phyloP scores from a whole-genome alignment of 2,329 filamentous ascomycete species.

The Hypoxylon sp. region DNA sequence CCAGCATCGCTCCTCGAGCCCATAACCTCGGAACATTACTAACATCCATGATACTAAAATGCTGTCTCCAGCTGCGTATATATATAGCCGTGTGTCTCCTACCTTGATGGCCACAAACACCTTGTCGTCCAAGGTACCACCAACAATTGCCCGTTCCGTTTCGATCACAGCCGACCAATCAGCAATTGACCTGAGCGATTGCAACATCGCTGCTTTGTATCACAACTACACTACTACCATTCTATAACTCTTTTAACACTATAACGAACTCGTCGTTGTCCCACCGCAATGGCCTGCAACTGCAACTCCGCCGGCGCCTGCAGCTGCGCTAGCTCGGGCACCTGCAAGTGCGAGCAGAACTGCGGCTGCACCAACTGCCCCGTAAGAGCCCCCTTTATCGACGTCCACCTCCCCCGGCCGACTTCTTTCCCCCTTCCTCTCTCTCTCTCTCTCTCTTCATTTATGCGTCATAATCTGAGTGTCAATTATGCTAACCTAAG shows the following conservation, averaged over 20 bases:
- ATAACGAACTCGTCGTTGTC: neutral
- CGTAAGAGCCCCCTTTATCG: conserved; percentile 42
- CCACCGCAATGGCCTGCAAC: conserved; percentile 46
- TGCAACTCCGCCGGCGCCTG: conserved; percentile 47
- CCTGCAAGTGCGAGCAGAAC: conserved; percentile 48
- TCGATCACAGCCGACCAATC: conserved; percentile 40
- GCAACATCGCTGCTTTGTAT: conserved; percentile 32
- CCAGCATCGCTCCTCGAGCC: no score
- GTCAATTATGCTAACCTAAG: conserved; percentile 17
- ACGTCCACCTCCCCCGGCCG: no score
- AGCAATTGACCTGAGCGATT: conserved; percentile 28
- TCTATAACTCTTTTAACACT: no score
- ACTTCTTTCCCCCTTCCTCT: neutral
- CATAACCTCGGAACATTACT: no score
- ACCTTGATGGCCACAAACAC: conserved; percentile 39
- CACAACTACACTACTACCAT: no score
- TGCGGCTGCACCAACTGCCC: conserved; percentile 50
- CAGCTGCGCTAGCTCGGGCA: conserved; percentile 45
- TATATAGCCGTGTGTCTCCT: conserved; percentile 29
- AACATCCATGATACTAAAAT: neutral
- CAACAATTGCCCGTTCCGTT: conserved; percentile 34
- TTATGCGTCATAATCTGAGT: neutral
- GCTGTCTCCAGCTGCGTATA: conserved; percentile 29
- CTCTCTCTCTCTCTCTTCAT: neutral
- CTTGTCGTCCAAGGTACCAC: conserved; percentile 32